Base-by-base conservation (phyloP, 306 rosid genomes). In the Begonia loranthoides region DNA sequence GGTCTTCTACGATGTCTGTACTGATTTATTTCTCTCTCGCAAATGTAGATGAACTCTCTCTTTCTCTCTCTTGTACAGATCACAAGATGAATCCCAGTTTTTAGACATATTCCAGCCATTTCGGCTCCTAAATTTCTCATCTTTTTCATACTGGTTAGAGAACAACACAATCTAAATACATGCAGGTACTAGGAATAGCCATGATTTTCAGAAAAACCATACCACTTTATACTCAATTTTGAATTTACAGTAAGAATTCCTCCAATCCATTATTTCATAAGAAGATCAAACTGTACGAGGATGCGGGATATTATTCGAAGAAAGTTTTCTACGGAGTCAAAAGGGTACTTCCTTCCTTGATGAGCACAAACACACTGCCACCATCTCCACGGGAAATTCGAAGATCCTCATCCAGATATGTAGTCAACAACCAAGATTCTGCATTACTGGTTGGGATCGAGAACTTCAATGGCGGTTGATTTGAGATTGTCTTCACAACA, bases 361-460 rank as follows among this genome's bases (percentile, higher is more conserved):
- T 63, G 40, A 86, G 87, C 57, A 80, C 99, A 17, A 76, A 86
- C 33, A 90, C 88, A 15, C 82, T 76, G 53, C 95, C 95, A 9
- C 56, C 87, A 45, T 80, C 95, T 33, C 82, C 86, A 72, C 88
- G 70, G 1, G 84, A 72, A 70, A 90, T 83, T 44, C 95, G 69
- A 21, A 90, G 74, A 49, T 86, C 95, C n/a, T 66, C 76, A 0
- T 90, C 99, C 3, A 90, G 95, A 64, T 82, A 82, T 11, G 94
- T 86, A 34, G 95, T 86, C 22, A 90, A 77, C 46, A 86, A 40
- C 99, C 94, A 90, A 0, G 99, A 90, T 17, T 90, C 67, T 15
- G 92, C 88, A 12, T 61, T 64, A 56, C 33, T 67, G 68, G 61
- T 74, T 14, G 83, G 40, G 56, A 90, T 68, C 14, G 95, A 67